Percentiles rank a stretch among this genome's conserved stretches.
These are phyloP conservation scores for Vigna trinervia DNA, from an alignment of 306 rosid genomes.

Conservation along the genomic window DNA sequence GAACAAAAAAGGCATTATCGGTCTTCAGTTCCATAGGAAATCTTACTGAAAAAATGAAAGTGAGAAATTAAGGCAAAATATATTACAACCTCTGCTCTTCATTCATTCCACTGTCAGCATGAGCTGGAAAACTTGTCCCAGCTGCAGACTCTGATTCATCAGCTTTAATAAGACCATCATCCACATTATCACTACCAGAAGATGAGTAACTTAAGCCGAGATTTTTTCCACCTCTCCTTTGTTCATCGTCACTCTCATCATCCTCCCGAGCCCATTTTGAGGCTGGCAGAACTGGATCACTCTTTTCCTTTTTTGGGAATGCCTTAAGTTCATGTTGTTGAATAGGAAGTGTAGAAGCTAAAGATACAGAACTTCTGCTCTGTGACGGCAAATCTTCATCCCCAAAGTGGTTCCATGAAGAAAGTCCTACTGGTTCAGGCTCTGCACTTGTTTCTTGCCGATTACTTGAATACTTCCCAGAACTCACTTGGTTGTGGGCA, in stretches of 20 bases:
- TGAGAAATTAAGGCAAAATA: constrained; percentile 36
- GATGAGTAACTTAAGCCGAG: constrained; percentile 92
- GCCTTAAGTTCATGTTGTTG: constrained; percentile 83
- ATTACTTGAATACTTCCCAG: constrained; percentile 70
- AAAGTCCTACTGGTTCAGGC: constrained; percentile 64
- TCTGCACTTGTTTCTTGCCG: constrained; percentile 67
- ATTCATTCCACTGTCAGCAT: constrained; percentile 79
- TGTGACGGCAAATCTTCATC: constrained; percentile 63
- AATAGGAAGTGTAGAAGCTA: constrained; percentile 65
- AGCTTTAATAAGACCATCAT: constrained; percentile 65
- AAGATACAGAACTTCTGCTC: constrained; percentile 62
- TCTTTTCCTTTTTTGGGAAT: constrained; percentile 75
- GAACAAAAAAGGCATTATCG: background rate
- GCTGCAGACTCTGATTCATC: constrained; percentile 80
- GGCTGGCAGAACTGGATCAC: constrained; percentile 82
- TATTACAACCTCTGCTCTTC: constrained; percentile 86
- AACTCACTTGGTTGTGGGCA: constrained; percentile 67
- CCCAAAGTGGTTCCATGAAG: constrained; percentile 74
- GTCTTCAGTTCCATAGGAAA: constrained; percentile 8
- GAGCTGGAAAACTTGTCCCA: constrained; percentile 63
- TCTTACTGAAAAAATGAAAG: constrained; percentile 15
- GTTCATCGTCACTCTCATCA: constrained; percentile 93
- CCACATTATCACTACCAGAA: constrained; percentile 95
- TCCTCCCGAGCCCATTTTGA: constrained; percentile 99
- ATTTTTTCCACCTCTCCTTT: constrained; percentile 65